Conservation (phyloP, 179 eudicot genomes). For the Actinidia polygama region DNA sequence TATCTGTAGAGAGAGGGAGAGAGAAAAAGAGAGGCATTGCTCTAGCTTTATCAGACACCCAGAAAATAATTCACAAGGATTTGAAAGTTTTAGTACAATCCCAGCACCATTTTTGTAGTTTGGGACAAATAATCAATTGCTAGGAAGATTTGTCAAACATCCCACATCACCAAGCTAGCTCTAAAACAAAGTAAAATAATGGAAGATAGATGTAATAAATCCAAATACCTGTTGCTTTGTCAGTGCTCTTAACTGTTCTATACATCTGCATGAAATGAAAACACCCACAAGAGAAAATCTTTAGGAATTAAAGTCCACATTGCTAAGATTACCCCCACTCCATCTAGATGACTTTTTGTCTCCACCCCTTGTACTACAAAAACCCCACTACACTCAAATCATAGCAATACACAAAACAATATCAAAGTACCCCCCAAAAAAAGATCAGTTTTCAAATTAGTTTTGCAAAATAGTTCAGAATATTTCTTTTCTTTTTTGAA, state of each 20-base stretch:
- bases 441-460: too few relatives aligned
- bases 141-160: neutral
- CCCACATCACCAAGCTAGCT: neutral
- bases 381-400: neutral
- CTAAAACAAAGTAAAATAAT: conserved; percentile 16
- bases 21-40: neutral
- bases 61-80: conserved; percentile 4
- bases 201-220: conserved; percentile 18
- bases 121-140: neutral
- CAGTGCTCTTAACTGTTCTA: conserved; percentile 84
- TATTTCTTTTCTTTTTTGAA: too few relatives aligned
- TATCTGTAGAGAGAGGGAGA: conserved; percentile 22
- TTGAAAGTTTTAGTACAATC: neutral
- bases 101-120: conserved; percentile 1
- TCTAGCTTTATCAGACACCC: conserved; percentile 20
- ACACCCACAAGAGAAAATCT: conserved; percentile 6
- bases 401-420: neutral
- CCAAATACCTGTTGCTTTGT: conserved; percentile 47
- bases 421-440: too few relatives aligned
- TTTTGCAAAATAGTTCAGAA: too few relatives aligned
- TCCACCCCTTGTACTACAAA: neutral
- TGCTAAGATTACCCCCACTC: conserved; percentile 20
- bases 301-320: conserved; percentile 19
- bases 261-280: conserved; percentile 60
- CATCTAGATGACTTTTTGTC: conserved; percentile 39